phyloP scores from a whole-genome alignment of 2,329 filamentous ascomycete species.

The Colletotrichum incanum region DNA sequence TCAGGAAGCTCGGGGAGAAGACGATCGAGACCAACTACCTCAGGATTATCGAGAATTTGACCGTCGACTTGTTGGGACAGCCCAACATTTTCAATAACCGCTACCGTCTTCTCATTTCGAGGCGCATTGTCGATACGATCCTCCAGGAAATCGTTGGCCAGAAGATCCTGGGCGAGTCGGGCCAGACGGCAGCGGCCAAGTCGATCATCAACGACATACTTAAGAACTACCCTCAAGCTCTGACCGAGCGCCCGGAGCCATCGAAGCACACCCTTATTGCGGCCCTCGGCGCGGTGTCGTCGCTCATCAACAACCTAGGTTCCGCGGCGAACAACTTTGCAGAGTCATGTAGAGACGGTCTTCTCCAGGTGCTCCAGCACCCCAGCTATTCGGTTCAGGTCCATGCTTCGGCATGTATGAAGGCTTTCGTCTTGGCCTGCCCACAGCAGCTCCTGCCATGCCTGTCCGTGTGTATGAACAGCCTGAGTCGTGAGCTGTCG shows the following conservation, averaged over 20 bases:
- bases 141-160: constrained; percentile 87
- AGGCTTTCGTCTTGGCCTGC: constrained; percentile 89
- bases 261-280: constrained; percentile 88
- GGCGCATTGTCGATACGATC: constrained; percentile 87
- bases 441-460: constrained; percentile 93
- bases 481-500: constrained; percentile 87
- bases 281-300: constrained; percentile 83
- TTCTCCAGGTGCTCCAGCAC: constrained; percentile 93
- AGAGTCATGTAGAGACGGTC: constrained; percentile 86
- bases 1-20: constrained; percentile 84
- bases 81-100: constrained; percentile 85
- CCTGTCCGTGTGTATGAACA: constrained; percentile 97
- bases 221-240: constrained; percentile 92
- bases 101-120: constrained; percentile 87
- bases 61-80: constrained; percentile 84
- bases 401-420: constrained; percentile 87
- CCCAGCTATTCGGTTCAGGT: constrained; percentile 97
- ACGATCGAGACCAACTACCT: constrained; percentile 88
- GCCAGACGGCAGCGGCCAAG: constrained; percentile 86
- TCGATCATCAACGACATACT: constrained; percentile 88
- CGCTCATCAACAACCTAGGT: constrained; percentile 84
- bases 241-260: constrained; percentile 90
- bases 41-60: constrained; percentile 84
- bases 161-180: constrained; percentile 89
- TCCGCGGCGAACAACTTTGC: constrained; percentile 86